These are phyloP conservation scores for Pestalotiopsis sp. DNA, from an alignment of 2,329 filamentous ascomycete genomes.

Conservation along the genomic window DNA sequence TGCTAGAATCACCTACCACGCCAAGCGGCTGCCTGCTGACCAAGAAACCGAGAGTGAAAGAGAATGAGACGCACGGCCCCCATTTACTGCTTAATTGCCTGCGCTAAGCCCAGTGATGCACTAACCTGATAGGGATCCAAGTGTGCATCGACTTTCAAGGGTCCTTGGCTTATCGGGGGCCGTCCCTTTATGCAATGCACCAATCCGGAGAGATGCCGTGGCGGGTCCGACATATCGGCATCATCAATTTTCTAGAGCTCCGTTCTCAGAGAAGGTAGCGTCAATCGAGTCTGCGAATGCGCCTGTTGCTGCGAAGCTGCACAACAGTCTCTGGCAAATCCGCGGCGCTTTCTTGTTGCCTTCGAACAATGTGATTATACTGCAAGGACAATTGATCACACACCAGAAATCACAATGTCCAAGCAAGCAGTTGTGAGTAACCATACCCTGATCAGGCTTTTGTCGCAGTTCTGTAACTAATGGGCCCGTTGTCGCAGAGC, in stretches of 20 bases:
- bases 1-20: neutral
- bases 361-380: neutral
- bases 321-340: neutral
- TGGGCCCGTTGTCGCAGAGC: slow-evolving; percentile 34
- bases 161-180: neutral
- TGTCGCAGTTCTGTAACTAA: neutral
- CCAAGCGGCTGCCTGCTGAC: neutral
- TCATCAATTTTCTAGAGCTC: slow-evolving; percentile 13
- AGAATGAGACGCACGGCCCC: neutral
- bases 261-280: neutral
- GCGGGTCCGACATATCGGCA: slow-evolving; percentile 5
- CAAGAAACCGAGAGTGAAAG: neutral
- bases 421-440: slow-evolving; percentile 15
- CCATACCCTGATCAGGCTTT: neutral
- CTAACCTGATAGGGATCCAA: neutral
- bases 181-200: neutral
- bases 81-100: neutral
- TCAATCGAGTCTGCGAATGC: slow-evolving; percentile 1
- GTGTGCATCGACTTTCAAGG: neutral
- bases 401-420: slow-evolving; percentile 12
- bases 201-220: slow-evolving; percentile 8
- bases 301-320: neutral
- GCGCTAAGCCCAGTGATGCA: neutral
- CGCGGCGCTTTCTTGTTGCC: neutral
- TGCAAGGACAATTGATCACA: no score